Conservation (phyloP, 2,329 filamentous ascomycete genomes). For the Neofusicoccum sp. region DNA sequence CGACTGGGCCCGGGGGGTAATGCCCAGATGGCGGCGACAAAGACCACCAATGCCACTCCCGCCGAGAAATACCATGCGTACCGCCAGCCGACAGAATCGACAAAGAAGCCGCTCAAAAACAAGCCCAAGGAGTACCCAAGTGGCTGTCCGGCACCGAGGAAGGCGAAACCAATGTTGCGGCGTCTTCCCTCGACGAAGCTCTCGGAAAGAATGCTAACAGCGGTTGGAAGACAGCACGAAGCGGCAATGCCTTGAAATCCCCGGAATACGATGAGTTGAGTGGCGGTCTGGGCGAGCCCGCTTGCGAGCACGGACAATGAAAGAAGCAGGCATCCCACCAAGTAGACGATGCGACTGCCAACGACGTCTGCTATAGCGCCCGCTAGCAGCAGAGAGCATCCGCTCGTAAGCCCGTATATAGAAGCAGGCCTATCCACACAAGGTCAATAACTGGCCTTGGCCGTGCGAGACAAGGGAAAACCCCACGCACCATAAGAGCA, state of each 20-base stretch:
- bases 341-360: constrained; percentile 47
- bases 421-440: constrained; percentile 34
- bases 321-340: constrained; percentile 39
- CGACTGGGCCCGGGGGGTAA: not conserved
- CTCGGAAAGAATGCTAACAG: constrained; percentile 50
- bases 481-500: constrained; percentile 27
- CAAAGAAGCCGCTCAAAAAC: constrained; percentile 51
- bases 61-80: constrained; percentile 52
- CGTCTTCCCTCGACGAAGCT: constrained; percentile 47
- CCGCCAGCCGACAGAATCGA: constrained; percentile 51
- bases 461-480: not conserved
- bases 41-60: constrained; percentile 42
- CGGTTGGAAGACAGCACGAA: constrained; percentile 49
- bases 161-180: constrained; percentile 53
- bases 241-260: constrained; percentile 47
- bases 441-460: not conserved
- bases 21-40: constrained; percentile 39
- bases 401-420: constrained; percentile 44
- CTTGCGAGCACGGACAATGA: constrained; percentile 41
- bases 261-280: constrained; percentile 48
- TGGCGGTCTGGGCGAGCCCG: constrained; percentile 35
- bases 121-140: constrained; percentile 54
- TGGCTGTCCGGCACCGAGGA: constrained; percentile 51
- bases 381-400: constrained; percentile 50
- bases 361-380: constrained; percentile 54